Base-by-base conservation (phyloP, 768 basidiomycete species). In the Lyophyllum semitale region DNA sequence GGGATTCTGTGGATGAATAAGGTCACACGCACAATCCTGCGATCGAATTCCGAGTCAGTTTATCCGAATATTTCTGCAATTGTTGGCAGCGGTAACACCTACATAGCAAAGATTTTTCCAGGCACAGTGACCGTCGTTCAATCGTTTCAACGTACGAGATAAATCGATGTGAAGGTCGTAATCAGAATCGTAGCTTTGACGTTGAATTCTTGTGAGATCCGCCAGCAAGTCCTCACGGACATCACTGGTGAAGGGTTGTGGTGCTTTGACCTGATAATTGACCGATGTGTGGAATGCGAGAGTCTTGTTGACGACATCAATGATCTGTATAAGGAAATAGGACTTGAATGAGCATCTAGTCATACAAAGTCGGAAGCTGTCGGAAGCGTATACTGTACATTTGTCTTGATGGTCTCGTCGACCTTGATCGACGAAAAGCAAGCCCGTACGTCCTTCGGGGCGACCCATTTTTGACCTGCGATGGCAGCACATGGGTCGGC, bases 221-320 rank as follows among this genome's bases (percentile, higher is more conserved):
- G 66, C 73, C 30, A 73, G 66, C 18, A 87, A 64, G 61, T 87
- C 78, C 59, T 84, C 83, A 51, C 84, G 82, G 6, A 86, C 83
- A 54, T 84, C 82, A 3, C 70, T 59, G 13, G 73, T 64, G 64
- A 81, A 85, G 1, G 84, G 84, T 37, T 67, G 61, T 0, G 83
- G 82, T 1, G 84, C 84, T 47, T 72, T 69, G 41, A 81, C 73
- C 66, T 84, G 78, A 55, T 85, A 85, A 68, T 84, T 85, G 22
- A 80, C 77, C 1, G 84, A 84, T 0, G 84, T 83, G 61, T 86
- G 84, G 64, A 87, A 84, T 13, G 79, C 76, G 23, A 85, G 66
- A 0, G 82, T 83, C 65, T 81, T 84, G 62, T 77, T 84, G 23
- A 84, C 72, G 12, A 82, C 82, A 53, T 85, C 79, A 48, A 85